These are phyloP conservation scores for Akebia trifoliata DNA, from an alignment of 164 flowering plant genomes.

Conservation along the genomic window DNA sequence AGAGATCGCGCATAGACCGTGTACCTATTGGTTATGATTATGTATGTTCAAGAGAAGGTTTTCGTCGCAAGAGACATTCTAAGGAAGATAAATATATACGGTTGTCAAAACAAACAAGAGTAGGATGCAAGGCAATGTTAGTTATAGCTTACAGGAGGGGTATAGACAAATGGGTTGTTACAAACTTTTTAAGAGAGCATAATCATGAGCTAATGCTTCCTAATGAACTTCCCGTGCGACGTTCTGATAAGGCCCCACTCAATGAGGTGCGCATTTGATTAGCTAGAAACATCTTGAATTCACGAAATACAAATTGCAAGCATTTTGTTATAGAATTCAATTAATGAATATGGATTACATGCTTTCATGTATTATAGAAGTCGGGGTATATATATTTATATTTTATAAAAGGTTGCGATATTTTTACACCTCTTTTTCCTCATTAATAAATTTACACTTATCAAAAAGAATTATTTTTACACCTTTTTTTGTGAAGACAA, in stretches of 20 bases:
- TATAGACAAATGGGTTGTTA: conserved; percentile 31
- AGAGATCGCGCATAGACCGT: conserved; percentile 29
- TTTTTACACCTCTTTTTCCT: no score
- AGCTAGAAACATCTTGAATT: not conserved
- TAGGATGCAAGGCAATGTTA: conserved; percentile 24
- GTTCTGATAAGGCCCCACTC: conserved; percentile 18
- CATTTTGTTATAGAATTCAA: not conserved
- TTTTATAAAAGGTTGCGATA: no score
- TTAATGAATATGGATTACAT: not conserved
- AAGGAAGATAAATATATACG: conserved; percentile 8
- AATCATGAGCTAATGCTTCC: conserved; percentile 35
- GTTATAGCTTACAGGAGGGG: conserved; percentile 23
- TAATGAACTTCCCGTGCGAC: conserved; percentile 31
- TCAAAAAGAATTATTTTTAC: no score
- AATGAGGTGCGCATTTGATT: conserved; percentile 27
- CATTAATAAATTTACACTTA: no score
- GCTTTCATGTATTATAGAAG: no score
- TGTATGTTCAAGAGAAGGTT: conserved; percentile 25
- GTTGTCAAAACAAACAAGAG: conserved; percentile 16
- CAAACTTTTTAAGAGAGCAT: conserved; percentile 36
- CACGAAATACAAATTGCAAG: not conserved
- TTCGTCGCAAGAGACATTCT: conserved; percentile 10
- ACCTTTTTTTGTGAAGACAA: no score
- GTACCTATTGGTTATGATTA: conserved; percentile 27
- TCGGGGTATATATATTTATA: no score